Evolutionary conservation across 148 eudicot species (phyloP).

Genomic region (Gaultheria prostrata): DNA sequence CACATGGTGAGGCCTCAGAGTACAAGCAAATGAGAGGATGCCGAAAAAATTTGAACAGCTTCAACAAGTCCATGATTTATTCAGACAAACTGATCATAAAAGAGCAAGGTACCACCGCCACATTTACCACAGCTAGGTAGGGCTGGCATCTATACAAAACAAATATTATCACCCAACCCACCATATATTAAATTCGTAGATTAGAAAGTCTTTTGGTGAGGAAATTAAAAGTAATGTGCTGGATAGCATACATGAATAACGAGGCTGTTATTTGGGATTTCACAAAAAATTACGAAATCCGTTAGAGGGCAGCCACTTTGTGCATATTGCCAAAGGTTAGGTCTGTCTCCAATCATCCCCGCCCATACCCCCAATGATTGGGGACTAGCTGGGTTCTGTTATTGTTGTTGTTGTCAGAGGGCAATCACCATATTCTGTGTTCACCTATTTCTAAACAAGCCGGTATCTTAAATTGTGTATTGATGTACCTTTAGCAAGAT

Average conservation of each 20-base stretch:
- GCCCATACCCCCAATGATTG: too few species aligned
- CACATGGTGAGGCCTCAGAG: neutral
- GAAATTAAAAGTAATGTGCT: neutral
- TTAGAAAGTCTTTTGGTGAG: neutral
- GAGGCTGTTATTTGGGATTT: neutral
- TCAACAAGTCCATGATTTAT: neutral
- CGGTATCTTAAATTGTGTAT: too few species aligned
- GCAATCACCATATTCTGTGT: neutral
- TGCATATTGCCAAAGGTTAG: too few species aligned
- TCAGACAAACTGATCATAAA: neutral
- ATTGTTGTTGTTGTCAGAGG: too few species aligned
- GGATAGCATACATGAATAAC: neutral
- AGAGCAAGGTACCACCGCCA: neutral
- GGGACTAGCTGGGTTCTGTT: too few species aligned
- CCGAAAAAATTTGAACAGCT: neutral
- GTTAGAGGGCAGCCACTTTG: too few species aligned
- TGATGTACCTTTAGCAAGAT: too few species aligned
- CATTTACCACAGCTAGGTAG: neutral
- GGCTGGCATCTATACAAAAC: neutral
- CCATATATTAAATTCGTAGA: neutral
- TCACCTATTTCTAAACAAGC: neutral
- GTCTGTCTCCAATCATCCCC: too few species aligned
- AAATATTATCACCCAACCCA: neutral
- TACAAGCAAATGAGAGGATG: neutral
- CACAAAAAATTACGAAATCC: neutral